Conservation (phyloP, 2,329 filamentous ascomycete species). For the Hypoxylon rubiginosum region DNA sequence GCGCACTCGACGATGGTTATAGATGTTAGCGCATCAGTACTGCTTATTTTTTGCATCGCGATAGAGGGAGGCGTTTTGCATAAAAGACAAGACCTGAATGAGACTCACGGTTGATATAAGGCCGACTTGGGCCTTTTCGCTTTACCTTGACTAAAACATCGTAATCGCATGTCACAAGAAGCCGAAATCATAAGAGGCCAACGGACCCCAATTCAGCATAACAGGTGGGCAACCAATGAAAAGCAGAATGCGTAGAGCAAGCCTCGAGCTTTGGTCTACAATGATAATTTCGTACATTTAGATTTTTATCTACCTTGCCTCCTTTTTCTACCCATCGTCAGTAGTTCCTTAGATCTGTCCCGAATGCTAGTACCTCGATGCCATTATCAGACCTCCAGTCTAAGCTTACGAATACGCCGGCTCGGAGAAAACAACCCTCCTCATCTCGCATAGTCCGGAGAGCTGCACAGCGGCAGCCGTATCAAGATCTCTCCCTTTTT, state of each 20-base stretch:
- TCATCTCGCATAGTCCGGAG: neutral
- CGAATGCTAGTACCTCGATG: neutral
- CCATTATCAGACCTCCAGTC: neutral
- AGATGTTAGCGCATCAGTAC: neutral
- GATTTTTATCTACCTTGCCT: neutral
- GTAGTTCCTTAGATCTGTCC: neutral
- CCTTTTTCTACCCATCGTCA: neutral
- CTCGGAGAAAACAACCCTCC: neutral
- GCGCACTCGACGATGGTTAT: neutral
- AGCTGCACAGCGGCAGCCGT: neutral
- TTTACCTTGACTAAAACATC: neutral
- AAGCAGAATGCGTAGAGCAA: neutral
- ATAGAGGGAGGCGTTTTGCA: neutral
- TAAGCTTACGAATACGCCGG: neutral
- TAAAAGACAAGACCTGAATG: conserved; percentile 2
- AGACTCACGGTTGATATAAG: neutral
- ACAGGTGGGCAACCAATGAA: neutral
- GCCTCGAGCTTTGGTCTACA: neutral
- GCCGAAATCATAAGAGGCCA: too few species aligned
- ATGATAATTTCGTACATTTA: neutral
- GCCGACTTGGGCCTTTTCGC: neutral
- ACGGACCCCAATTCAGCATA: too few species aligned
- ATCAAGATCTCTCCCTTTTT: conserved; percentile 19
- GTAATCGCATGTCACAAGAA: too few species aligned
- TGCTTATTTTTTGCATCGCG: conserved; percentile 1